Evolutionary conservation across 2,329 filamentous ascomycete genomes (phyloP).

Genomic region (Colletotrichum australisinense): DNA sequence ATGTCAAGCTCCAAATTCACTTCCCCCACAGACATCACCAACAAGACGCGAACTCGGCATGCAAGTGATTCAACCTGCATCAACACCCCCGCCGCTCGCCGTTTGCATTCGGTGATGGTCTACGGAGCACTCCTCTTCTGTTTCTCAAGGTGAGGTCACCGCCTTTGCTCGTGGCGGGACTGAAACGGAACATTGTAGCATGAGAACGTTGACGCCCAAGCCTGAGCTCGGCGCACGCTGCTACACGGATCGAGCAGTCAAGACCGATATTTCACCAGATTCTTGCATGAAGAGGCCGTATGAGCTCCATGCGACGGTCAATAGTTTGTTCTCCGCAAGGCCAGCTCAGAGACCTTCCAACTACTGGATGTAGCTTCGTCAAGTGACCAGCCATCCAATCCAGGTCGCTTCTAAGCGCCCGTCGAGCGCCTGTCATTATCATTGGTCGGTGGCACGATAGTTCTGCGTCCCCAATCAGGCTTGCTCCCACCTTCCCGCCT

Average conservation of each 20-base stretch:
- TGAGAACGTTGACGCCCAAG: neutral
- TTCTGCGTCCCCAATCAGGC: conserved; percentile 22
- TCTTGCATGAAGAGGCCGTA: conserved; percentile 10
- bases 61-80: conserved; percentile 10
- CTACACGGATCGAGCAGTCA: conserved; percentile 16
- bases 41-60: neutral
- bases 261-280: conserved; percentile 12
- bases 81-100: neutral
- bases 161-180: neutral
- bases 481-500: conserved; percentile 23
- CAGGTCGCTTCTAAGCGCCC: conserved; percentile 39
- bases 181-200: neutral
- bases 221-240: neutral
- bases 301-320: conserved; percentile 22
- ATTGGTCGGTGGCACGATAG: conserved; percentile 32
- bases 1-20: neutral
- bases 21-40: neutral
- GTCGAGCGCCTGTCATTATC: conserved; percentile 19
- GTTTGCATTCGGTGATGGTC: neutral
- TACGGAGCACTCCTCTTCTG: too few relatives aligned
- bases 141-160: neutral
- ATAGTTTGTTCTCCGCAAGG: conserved; percentile 27
- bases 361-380: conserved; percentile 1
- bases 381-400: conserved; percentile 31
- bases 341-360: conserved; percentile 17